These are phyloP conservation scores for Actinidia chinensis DNA, from an alignment of 179 eudicot genomes.

Conservation along the genomic window DNA sequence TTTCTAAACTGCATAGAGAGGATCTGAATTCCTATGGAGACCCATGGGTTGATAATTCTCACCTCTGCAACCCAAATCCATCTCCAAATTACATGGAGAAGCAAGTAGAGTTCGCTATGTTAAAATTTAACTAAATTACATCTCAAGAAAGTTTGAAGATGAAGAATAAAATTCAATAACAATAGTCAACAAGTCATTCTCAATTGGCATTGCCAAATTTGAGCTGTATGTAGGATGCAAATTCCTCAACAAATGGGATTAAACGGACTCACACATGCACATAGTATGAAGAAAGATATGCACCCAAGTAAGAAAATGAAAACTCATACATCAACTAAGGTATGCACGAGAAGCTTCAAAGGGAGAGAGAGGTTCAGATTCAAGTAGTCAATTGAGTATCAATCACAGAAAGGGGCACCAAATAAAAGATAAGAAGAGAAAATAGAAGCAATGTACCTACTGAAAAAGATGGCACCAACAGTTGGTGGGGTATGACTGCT, in stretches of 20 bases:
- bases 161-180: too few species aligned
- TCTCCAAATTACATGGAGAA: neutral
- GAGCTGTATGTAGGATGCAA: neutral
- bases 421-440: neutral
- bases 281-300: neutral
- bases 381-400: neutral
- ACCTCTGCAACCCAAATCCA: neutral
- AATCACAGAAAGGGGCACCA: neutral
- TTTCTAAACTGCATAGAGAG: too few species aligned
- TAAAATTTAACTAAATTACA: neutral
- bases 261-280: neutral
- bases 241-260: neutral
- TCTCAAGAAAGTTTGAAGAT: neutral
- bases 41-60: neutral
- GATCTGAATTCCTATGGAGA: too few species aligned
- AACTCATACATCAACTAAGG: constrained; percentile 6
- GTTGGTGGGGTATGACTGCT: constrained; percentile 93
- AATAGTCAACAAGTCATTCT: constrained; percentile 2
- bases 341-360: neutral
- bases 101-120: neutral
- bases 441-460: constrained; percentile 45
- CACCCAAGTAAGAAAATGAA: neutral
- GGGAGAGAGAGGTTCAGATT: neutral
- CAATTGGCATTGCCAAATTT: neutral
- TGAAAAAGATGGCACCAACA: constrained; percentile 88